These are phyloP conservation scores for Lizonia empirigonia DNA, from an alignment of 2,329 filamentous ascomycete species.

Conservation along the genomic window DNA sequence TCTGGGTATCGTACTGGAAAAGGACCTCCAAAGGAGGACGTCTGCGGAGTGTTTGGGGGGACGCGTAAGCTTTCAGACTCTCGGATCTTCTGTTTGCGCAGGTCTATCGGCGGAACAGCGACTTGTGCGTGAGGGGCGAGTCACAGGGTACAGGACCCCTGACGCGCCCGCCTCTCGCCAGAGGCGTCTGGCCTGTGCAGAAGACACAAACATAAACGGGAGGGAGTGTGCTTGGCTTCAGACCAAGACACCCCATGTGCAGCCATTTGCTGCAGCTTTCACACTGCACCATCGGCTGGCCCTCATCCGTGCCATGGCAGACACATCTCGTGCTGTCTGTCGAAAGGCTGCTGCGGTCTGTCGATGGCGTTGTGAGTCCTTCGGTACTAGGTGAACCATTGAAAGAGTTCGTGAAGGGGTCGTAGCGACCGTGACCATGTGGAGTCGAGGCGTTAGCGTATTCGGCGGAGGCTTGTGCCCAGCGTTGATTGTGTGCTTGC, in stretches of 20 bases:
- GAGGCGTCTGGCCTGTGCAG: slow-evolving; percentile 47
- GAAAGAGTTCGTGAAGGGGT: slow-evolving; percentile 48
- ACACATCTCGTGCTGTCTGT: slow-evolving; percentile 62
- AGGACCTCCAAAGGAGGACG: neutral
- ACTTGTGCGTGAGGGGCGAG: slow-evolving; percentile 42
- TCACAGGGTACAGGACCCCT: slow-evolving; percentile 36
- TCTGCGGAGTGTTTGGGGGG: neutral
- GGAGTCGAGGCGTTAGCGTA: slow-evolving; percentile 28
- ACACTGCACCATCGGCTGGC: slow-evolving; percentile 66
- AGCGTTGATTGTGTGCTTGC: slow-evolving; percentile 53
- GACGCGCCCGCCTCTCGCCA: slow-evolving; percentile 41
- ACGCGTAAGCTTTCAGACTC: neutral
- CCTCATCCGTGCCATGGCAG: slow-evolving; percentile 61
- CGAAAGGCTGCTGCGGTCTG: slow-evolving; percentile 58
- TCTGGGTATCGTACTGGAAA: neutral
- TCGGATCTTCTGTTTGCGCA: neutral
- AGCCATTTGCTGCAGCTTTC: slow-evolving; percentile 68
- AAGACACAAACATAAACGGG: slow-evolving; percentile 49
- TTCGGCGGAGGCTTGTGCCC: slow-evolving; percentile 53
- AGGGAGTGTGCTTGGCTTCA: slow-evolving; percentile 55
- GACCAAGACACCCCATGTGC: slow-evolving; percentile 63
- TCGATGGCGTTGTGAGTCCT: slow-evolving; percentile 57
- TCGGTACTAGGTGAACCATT: slow-evolving; percentile 55
- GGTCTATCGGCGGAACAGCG: slow-evolving; percentile 33
- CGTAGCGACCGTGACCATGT: slow-evolving; percentile 31